Evolutionary conservation across 2,329 filamentous ascomycete genomes (phyloP).

Genomic region (Fusarium veterinarium): DNA sequence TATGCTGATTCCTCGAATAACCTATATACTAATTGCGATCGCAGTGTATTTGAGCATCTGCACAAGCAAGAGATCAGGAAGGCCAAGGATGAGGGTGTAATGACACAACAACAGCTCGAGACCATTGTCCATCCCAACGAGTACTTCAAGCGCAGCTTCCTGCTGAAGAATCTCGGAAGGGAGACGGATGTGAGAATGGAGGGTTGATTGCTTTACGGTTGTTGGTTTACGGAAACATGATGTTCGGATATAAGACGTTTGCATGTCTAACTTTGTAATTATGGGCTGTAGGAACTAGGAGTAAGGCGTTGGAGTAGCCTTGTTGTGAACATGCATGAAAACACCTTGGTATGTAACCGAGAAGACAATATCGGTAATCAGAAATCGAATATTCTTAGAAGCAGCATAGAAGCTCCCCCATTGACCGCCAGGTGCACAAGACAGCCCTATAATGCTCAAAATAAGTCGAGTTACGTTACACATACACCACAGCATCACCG

Average conservation of each 20-base stretch:
- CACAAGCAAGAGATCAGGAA: conserved; percentile 83
- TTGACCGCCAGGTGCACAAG: conserved; percentile 13
- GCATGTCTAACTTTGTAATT: conserved; percentile 16
- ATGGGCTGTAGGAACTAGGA: conserved; percentile 26
- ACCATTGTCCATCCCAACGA: conserved; percentile 98
- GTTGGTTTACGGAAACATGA: conserved; percentile 31
- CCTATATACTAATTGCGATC: conserved; percentile 2
- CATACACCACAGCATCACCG: background rate
- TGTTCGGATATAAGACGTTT: conserved; percentile 22
- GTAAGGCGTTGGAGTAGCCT: conserved; percentile 37
- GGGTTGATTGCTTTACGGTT: conserved; percentile 49
- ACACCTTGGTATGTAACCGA: background rate
- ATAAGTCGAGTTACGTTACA: background rate
- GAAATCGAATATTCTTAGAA: conserved; percentile 36
- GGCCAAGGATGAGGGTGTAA: conserved; percentile 78
- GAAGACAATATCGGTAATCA: background rate
- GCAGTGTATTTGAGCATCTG: conserved; percentile 84
- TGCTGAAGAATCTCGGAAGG: conserved; percentile 81
- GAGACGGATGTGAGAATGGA: conserved; percentile 69
- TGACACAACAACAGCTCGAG: conserved; percentile 82
- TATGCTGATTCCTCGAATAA: no score
- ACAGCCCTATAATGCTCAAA: conserved; percentile 4
- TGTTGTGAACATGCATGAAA: conserved; percentile 2
- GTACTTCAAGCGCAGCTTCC: conserved; percentile 94
- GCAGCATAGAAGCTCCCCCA: background rate